Conservation (phyloP, 352 stramenopile species). For the Globisporangium irregulare region DNA sequence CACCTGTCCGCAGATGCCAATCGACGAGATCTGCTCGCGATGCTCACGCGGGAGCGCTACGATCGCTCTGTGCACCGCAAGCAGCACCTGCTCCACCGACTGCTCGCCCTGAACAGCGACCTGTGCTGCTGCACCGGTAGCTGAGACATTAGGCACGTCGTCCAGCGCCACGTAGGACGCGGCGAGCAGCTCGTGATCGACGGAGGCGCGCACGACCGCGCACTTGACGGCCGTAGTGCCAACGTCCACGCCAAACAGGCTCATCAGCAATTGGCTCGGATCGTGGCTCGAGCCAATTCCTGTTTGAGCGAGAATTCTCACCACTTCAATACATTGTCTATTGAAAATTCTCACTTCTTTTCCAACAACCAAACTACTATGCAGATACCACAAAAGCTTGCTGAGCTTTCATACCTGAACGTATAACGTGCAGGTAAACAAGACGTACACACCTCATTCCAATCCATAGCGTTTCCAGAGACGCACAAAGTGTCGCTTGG, state of each 20-base stretch:
- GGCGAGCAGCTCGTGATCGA: constrained; percentile 28
- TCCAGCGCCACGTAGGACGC: constrained; percentile 33
- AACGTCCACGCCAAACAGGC: constrained; percentile 63
- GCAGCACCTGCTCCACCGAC: constrained; percentile 44
- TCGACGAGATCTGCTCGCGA: constrained; percentile 26
- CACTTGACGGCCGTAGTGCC: constrained; percentile 81
- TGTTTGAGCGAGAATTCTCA: no score
- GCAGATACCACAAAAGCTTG: no score
- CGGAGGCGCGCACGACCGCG: constrained; percentile 36
- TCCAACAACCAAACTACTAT: no score
- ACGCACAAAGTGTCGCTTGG: no score
- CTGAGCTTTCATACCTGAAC: no score
- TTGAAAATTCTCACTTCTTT: no score
- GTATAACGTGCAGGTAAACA: no score
- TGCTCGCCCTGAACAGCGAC: constrained; percentile 26
- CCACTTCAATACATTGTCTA: no score
- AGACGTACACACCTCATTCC: no score
- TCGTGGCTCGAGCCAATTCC: no score
- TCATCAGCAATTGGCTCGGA: neutral
- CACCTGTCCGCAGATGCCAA: constrained; percentile 77
- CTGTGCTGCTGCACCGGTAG: neutral
- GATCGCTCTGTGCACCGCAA: constrained; percentile 39
- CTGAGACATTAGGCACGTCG: constrained; percentile 22
- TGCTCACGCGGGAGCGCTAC: constrained; percentile 25
- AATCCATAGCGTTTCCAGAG: no score